Evolutionary conservation across 2,329 filamentous ascomycete species (phyloP), one percentile per base, ranked within the genome.

Genomic region (Orbilia quercus): DNA sequence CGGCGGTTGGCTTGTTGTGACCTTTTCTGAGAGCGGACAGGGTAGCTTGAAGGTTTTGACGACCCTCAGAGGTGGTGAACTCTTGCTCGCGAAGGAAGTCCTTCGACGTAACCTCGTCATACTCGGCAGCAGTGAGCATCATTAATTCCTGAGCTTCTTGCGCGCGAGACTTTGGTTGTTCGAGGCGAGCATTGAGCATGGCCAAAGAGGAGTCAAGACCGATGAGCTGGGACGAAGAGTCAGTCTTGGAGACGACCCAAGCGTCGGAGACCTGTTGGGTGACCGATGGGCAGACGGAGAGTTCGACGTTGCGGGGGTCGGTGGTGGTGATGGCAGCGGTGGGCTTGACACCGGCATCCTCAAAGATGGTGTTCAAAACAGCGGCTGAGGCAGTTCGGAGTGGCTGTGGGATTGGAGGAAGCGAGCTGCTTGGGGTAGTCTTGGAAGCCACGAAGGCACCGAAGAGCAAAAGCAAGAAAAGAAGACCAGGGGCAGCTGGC

Each of bases 361-460:
- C 91, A 83, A 93, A 87, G 76, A 95, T 90, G 80, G 88, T 91
- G 81, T 92, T 87, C 64, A 95, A 86, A 18, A 95, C 86, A 18
- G 88, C 87, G 55, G 90, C 89, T 12, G 91, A 92, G 42, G 90
- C 91, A 75, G 87, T 89, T 71, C 91, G 89, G 65, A 95, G 88
- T 77, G 94, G 90, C 65, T 94, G 90, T 36, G 91, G 90, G 79
- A 94, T 89, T 65, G 87, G 87, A 55, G 91, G 90, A 77, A 96
- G 89, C 76, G 88, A 87, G 40, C 89, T 87, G n/a, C 86, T 83
- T 18, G 89, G 84, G 47, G 88, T 87, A 77, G 88, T 88, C 82
- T 93, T 96, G 31, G 94, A 97, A 75, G 95, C 90, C 77, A 98
- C 92, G 80, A 97, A 96, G 59, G 95, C 95, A 79, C 95, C 95